These are phyloP conservation scores for Candida buenavistaensis DNA, from an alignment of 1,139 yeast species.

Conservation along the genomic window DNA sequence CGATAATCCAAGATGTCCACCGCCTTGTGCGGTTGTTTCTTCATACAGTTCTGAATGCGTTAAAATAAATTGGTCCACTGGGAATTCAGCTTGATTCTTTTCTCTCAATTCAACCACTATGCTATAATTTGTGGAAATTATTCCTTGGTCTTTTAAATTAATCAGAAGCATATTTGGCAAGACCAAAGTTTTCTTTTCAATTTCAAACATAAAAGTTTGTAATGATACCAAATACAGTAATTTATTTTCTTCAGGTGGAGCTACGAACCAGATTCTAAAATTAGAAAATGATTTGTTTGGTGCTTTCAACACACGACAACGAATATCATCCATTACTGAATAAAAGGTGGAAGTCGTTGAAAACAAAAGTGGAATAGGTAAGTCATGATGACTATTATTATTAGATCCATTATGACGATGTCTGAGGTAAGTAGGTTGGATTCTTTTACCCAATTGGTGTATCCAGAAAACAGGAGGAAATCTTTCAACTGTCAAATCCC, in stretches of 20 bases:
- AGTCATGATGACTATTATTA: slow-evolving; percentile 13
- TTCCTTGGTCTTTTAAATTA: slow-evolving; percentile 34
- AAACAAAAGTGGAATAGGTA: slow-evolving; percentile 20
- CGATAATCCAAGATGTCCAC: slow-evolving; percentile 59
- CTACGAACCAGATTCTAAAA: slow-evolving; percentile 43
- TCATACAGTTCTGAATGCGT: slow-evolving; percentile 9
- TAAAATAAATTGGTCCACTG: slow-evolving; percentile 22
- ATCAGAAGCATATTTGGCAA: slow-evolving; percentile 22
- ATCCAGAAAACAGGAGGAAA: slow-evolving; percentile 52
- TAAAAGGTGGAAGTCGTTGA: slow-evolving; percentile 37
- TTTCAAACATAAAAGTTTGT: slow-evolving; percentile 30
- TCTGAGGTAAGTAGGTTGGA: slow-evolving; percentile 14
- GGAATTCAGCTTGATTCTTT: slow-evolving; percentile 22
- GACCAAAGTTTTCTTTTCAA: slow-evolving; percentile 32
- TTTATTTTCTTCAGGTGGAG: slow-evolving; percentile 21
- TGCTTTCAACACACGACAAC: slow-evolving; percentile 20
- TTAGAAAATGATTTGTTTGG: slow-evolving; percentile 16
- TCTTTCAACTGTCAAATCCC: slow-evolving; percentile 49
- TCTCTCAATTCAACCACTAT: slow-evolving; percentile 35
- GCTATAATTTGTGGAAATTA: slow-evolving; percentile 28
- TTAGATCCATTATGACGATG: slow-evolving; percentile 8
- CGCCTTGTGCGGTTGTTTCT: slow-evolving; percentile 14
- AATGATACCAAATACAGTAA: slow-evolving; percentile 26
- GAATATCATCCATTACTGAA: slow-evolving; percentile 30
- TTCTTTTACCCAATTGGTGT: slow-evolving; percentile 45